A percentile compares a stretch with the other conserved stretches of the same genome.
Conservation (phyloP, 1,284 basidiomycete genomes). For the Lignosus rhinocerotis region DNA sequence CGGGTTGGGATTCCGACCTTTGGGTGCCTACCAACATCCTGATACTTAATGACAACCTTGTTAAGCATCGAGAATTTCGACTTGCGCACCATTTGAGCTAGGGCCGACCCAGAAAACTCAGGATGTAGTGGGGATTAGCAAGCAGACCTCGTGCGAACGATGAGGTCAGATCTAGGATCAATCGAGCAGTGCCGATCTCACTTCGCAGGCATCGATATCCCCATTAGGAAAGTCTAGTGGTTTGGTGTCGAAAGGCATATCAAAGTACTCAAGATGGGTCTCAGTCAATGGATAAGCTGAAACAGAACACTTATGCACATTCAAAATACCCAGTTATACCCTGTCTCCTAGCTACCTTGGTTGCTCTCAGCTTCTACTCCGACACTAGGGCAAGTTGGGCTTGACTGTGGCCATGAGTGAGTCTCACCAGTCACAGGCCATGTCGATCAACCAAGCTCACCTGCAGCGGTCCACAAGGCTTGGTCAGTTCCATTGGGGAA, state of each 20-base stretch:
- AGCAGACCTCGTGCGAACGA: not conserved
- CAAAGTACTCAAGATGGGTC: not conserved
- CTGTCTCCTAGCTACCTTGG: too few species aligned
- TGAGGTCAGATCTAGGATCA: slow-evolving; percentile 18
- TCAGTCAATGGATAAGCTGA: too few species aligned
- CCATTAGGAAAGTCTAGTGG: slow-evolving; percentile 5
- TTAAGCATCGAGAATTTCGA: not conserved
- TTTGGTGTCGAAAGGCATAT: not conserved
- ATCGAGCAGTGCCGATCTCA: slow-evolving; percentile 14
- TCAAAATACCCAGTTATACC: too few species aligned
- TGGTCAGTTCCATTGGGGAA: slow-evolving; percentile 40
- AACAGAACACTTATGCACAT: too few species aligned
- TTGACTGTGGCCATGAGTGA: slow-evolving; percentile 5
- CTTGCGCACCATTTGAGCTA: not conserved
- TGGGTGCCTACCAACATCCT: slow-evolving; percentile 35
- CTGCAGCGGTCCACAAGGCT: slow-evolving; percentile 36
- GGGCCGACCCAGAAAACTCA: not conserved
- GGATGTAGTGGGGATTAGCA: not conserved
- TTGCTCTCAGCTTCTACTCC: too few species aligned
- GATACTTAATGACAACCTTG: not conserved
- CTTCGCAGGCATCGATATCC: not conserved
- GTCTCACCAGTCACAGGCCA: not conserved
- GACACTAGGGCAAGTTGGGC: slow-evolving; percentile 15
- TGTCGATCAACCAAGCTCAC: slow-evolving; percentile 18
- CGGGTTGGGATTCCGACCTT: slow-evolving; percentile 58